These are phyloP conservation scores for Amaranthus tricolor DNA, from an alignment of 179 eudicot species.

Conservation along the genomic window DNA sequence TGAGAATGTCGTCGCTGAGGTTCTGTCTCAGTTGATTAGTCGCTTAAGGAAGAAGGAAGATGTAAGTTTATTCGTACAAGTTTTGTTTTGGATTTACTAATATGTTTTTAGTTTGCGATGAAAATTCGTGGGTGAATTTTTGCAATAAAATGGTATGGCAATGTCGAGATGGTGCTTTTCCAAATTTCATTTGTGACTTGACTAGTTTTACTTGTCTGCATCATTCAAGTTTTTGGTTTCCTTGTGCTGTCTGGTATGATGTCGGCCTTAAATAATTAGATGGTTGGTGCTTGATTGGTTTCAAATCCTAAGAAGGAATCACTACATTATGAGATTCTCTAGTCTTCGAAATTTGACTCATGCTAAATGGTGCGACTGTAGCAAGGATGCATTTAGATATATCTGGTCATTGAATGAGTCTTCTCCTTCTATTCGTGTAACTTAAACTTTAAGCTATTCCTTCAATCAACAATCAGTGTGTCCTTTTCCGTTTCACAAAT, in stretches of 20 bases:
- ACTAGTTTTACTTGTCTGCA: no score
- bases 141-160: no score
- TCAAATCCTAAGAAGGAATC: background rate
- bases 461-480: background rate
- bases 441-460: background rate
- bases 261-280: background rate
- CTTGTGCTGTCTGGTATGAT: no score
- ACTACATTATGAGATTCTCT: background rate
- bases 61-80: constrained; percentile 24
- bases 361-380: background rate
- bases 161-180: no score
- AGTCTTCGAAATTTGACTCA: background rate
- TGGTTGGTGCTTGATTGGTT: background rate
- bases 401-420: background rate
- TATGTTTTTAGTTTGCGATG: background rate
- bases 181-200: background rate
- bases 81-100: background rate
- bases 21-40: constrained; percentile 46
- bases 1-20: constrained; percentile 42
- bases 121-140: no score
- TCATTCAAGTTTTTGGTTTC: background rate
- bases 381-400: background rate
- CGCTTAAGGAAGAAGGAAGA: constrained; percentile 51
- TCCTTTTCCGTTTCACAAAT: no score
- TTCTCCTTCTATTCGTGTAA: background rate